Base-by-base conservation (phyloP, 805 yeast species). In the Starmerella potacharoeniae region DNA sequence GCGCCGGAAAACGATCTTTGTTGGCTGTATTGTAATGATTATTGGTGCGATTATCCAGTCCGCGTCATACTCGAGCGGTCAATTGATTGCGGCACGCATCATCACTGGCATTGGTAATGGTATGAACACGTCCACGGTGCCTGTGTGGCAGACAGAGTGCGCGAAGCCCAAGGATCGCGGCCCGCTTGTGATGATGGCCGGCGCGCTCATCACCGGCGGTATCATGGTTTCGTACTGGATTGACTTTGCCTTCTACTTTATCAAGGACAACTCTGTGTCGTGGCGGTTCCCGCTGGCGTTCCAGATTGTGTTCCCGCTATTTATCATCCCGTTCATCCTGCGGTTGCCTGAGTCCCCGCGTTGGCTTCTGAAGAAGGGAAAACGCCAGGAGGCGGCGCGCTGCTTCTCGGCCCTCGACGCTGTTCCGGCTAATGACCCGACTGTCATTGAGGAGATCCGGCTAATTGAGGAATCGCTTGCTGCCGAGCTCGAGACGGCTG, bases 291-390 rank as follows among this genome's bases (percentile, higher is more conserved):
- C 90, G 10, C 73, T 84, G 53, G 82, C 84, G 6, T 67, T 77
- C 61, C 81, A 77, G 61, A 71, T 77, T 49, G 59, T 77, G 47
- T 58, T 58, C 49, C 61, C 61, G 36, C 53, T 58, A 14, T 31
- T 48, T 14, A 58, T 58, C 17, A 14, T 56, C 7, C 61, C 61
- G 2, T 58, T 58, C 39, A 65, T 72, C 43, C 64, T 78, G 48
- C 75, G 78, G 43, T 70, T 90, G 16, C 97, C 97, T 0, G 96
- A 90, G 68, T 80, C 90, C 45, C 96, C 96, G 0, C 74, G 97
- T 57, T 90, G 77, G 71, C 82, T 78, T 63, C 84, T 90, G 11
- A 80, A 80, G 64, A 80, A 82, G 60, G 83, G 84, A 62, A 51
- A 74, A 69, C 52, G 73, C 73, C 62, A 70, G 68, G 68, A 65